Base-by-base conservation (phyloP, 345 rosid genomes). In the Mallotus nudiflorus region DNA sequence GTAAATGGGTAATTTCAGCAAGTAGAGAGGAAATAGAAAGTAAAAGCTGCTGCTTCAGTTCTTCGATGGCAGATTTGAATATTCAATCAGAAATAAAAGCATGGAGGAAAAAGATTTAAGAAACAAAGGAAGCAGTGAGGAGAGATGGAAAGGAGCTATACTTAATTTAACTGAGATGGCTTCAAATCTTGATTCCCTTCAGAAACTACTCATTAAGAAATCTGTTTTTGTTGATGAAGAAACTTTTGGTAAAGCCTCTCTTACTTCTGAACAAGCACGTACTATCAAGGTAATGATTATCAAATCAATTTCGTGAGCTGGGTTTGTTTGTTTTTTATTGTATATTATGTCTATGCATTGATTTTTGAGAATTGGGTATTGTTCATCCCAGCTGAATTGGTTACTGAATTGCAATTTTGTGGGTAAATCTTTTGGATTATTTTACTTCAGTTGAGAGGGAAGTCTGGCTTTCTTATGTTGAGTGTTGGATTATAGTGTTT, bases 221-320 rank as follows among this genome's bases (percentile, higher is more conserved):
- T 96, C 99, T 48, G 96, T 96, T 29, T 96, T 92, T 70, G 97
- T 96, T 1, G 96, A 89, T 60, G 96, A 92, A 48, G 97, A 96
- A 37, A 85, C 96, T 45, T 96, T 89, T 74, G 67, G 91, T 68
- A 85, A 86, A 82, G 95, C 97, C 44, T 96, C 98, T 57, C 89
- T 96, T 65, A 86, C 86, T 66, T 89, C 97, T 62, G 94, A 96
- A 69, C 99, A 96, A 81, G 82, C 97, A 39, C 92, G 97, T 70
- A 76, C 95, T 37, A 94, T 94, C 78, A 94, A 94, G 92, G 98
- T 90, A 29, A 18, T 66, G 2, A 4, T 50, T 33, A 28, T 28
- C 19, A 2, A 20, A 25, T 10, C 61, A 53, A 14, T 67, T 35
- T 53, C 18, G 24, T 19, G 29, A 67, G 52, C 35, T 67, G 59